These are phyloP conservation scores for Gentiana macrophylla DNA, from an alignment of 257 asterid species.

Conservation along the genomic window DNA sequence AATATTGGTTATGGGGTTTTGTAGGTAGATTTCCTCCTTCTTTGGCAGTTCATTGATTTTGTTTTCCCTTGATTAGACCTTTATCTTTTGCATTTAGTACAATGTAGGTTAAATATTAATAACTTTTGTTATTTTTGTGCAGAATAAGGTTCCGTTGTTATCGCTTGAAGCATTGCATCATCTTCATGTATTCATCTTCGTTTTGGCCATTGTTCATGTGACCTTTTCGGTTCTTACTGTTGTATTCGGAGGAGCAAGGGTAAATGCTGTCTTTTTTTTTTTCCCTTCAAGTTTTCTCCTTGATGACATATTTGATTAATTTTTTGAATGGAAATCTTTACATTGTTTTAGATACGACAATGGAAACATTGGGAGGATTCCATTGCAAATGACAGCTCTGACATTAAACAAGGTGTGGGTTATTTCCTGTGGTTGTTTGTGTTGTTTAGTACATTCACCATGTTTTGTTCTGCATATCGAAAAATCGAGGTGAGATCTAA, in stretches of 20 bases:
- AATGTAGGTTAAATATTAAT: neutral
- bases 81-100: no score
- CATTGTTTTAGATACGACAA: constrained; percentile 61
- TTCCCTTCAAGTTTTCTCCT: constrained; percentile 2
- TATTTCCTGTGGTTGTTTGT: constrained; percentile 3
- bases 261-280: constrained; percentile 9
- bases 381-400: constrained; percentile 50
- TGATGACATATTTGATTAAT: neutral
- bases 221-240: constrained; percentile 54
- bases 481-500: neutral
- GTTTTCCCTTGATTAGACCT: no score
- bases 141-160: constrained; percentile 50
- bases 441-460: neutral
- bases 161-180: constrained; percentile 56
- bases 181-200: constrained; percentile 73
- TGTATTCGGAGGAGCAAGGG: constrained; percentile 57
- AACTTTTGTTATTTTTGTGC: constrained; percentile 4
- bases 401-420: constrained; percentile 35
- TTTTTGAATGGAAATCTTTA: constrained; percentile 2
- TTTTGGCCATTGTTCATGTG: constrained; percentile 63
- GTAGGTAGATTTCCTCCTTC: no score
- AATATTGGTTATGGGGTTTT: neutral
- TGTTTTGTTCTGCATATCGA: constrained; percentile 1
- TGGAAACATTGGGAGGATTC: constrained; percentile 94
- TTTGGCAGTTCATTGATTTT: no score